phyloP scores from a whole-genome alignment of 371 early-diverging fungal genomes.

The Actinomortierella ambigua region DNA sequence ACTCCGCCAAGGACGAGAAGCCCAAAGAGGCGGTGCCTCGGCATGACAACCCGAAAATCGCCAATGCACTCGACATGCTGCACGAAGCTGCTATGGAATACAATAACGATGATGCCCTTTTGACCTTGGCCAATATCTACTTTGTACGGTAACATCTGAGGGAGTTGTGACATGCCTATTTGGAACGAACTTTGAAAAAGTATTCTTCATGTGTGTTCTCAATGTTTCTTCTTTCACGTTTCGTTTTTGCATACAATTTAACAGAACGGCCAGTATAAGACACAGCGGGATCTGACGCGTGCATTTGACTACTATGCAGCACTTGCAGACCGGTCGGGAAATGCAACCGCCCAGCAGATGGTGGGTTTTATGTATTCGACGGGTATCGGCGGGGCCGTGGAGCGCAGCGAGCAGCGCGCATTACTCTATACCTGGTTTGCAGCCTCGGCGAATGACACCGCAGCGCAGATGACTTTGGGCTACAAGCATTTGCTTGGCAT shows the following conservation, averaged over 20 bases:
- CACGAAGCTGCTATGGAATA: constrained; percentile 42
- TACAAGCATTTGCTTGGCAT: constrained; percentile 86
- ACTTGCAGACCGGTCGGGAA: constrained; percentile 69
- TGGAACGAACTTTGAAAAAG: too few species aligned
- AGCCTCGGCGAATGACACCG: constrained; percentile 71
- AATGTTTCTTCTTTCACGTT: background rate
- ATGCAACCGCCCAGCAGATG: constrained; percentile 87
- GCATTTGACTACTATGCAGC: constrained; percentile 66
- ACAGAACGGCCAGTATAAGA: constrained; percentile 59
- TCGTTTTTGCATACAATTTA: constrained; percentile 10
- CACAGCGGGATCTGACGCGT: constrained; percentile 55
- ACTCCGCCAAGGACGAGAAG: background rate
- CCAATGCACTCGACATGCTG: constrained; percentile 46
- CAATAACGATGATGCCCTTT: constrained; percentile 48
- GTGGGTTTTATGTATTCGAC: constrained; percentile 90
- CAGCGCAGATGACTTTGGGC: constrained; percentile 86
- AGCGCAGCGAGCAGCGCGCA: constrained; percentile 69
- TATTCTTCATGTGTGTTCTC: too few species aligned
- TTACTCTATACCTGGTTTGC: constrained; percentile 87
- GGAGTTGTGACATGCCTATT: too few species aligned
- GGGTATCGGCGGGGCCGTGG: constrained; percentile 77
- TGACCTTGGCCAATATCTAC: constrained; percentile 54
- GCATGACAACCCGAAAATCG: constrained; percentile 30
- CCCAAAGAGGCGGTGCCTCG: constrained; percentile 4
- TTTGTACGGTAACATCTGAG: constrained; percentile 41